Base-by-base conservation (phyloP, 352 stramenopile species). In the Phytophthora foliorum region DNA sequence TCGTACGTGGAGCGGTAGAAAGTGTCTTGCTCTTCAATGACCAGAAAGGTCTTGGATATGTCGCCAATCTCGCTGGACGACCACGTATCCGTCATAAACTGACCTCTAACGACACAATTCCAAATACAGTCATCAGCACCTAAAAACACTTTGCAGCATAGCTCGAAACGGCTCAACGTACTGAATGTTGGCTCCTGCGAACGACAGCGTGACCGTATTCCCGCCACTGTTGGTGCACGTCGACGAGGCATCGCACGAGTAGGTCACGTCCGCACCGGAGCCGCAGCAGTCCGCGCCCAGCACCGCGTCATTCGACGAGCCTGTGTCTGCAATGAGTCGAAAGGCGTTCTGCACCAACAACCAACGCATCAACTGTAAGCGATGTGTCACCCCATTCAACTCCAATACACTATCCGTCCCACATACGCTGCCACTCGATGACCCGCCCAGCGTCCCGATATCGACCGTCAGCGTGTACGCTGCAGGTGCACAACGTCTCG, bases 291-390 rank as follows among this genome's bases (percentile, higher is more conserved):
- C 72, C 9, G 71, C 22, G 17, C 86, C 82, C 6, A 94, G 75
- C 29, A 94, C 76, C 1, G 88, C 88, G 34, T 90, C 81, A 45
- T 94, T 96, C 10, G 86, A 92, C n/a, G 88, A 96, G 2, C 88
- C 88, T 0, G 88, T 96, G 72, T 96, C 88, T 46, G 85, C 81
- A 39, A 96, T 91, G 14, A 96, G 54, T 42, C 80, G 78, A 53
- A 93, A 96, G 4, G 75, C 77, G n/a, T 90, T 91, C 86, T 93
- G 29, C 31, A 22, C 22, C 34, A 19, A 49, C 17, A 22, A 6
- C 22, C 16, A 45, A 22, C 39, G 6, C 25, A 65, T 34, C 13
- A 56, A 34, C 29, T 34, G 29, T 34, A 34, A 34, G 29, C 7
- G 29, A 8, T 13, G 29, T n/a, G n/a, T n/a, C n/a, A n/a, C n/a